phyloP scores from a whole-genome alignment of 768 basidiomycete genomes.

The Tulasnella sp. region DNA sequence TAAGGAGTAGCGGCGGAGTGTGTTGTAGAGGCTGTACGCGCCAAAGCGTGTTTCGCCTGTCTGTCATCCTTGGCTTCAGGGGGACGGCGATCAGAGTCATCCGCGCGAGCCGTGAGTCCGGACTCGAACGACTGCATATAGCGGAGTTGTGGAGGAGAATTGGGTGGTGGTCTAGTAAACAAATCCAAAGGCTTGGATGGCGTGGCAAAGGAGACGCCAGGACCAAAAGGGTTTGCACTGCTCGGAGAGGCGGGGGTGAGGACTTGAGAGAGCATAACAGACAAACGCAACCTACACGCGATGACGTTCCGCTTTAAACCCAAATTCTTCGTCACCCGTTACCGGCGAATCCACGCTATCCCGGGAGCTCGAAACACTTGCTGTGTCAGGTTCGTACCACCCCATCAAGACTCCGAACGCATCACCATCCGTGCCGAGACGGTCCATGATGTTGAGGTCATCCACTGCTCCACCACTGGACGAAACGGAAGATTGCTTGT shows the following conservation, averaged over 20 bases:
- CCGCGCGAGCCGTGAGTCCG: conserved; percentile 49
- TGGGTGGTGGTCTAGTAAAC: conserved; percentile 25
- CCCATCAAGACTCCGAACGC: conserved; percentile 9
- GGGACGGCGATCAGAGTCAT: conserved; percentile 4
- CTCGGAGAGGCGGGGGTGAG: neutral
- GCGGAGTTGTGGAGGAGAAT: conserved; percentile 46
- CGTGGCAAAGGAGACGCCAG: conserved; percentile 2
- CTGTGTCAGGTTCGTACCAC: conserved; percentile 17
- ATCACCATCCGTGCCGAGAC: conserved; percentile 2
- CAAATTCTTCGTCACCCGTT: conserved; percentile 29
- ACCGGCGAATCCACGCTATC: conserved; percentile 52
- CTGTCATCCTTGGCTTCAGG: neutral
- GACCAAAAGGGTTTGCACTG: conserved; percentile 12
- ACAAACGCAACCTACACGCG: too few relatives aligned
- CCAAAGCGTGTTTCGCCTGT: too few relatives aligned
- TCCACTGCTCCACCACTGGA: neutral
- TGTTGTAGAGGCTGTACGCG: neutral
- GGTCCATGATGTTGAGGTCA: neutral
- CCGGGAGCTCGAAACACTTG: conserved; percentile 44
- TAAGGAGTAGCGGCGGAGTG: conserved; percentile 31
- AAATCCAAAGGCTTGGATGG: conserved; percentile 12
- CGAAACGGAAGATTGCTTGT: neutral
- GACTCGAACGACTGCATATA: conserved; percentile 86
- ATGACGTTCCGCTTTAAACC: too few relatives aligned
- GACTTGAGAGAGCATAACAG: neutral